Conservation (phyloP, 2,329 filamentous ascomycete species). For the Aspergillus sp. region DNA sequence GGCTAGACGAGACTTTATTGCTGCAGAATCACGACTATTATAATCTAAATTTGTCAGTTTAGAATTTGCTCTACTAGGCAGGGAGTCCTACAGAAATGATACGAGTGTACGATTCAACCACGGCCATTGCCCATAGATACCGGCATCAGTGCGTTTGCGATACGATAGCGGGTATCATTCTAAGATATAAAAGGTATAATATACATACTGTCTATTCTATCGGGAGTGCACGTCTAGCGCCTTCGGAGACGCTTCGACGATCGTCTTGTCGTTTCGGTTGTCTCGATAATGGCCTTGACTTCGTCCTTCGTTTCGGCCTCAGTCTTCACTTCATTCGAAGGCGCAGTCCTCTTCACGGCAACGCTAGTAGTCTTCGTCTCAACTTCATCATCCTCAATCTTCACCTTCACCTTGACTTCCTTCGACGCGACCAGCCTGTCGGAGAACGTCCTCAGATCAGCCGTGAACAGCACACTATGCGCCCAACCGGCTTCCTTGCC, state of each 20-base stretch:
- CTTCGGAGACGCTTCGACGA: constrained; percentile 31
- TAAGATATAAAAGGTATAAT: background rate
- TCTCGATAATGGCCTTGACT: constrained; percentile 18
- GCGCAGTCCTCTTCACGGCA: constrained; percentile 22
- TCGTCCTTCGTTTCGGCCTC: constrained; percentile 19
- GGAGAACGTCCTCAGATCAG: constrained; percentile 82
- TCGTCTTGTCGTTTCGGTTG: constrained; percentile 22
- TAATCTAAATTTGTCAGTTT: too few relatives aligned
- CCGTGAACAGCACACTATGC: constrained; percentile 93
- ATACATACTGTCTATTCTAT: background rate
- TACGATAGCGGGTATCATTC: too few relatives aligned
- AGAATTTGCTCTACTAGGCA: too few relatives aligned
- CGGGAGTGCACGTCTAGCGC: background rate
- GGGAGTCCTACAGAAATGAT: too few relatives aligned
- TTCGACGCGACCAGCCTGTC: constrained; percentile 53
- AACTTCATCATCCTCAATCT: constrained; percentile 27
- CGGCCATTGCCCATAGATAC: too few relatives aligned
- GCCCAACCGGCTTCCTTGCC: constrained; percentile 95
- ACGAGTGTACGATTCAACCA: too few relatives aligned
- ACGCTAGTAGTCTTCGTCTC: constrained; percentile 16
- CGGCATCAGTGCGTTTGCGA: too few relatives aligned
- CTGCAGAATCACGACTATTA: too few relatives aligned
- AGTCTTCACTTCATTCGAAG: constrained; percentile 21
- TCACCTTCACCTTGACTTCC: constrained; percentile 29
- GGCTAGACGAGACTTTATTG: constrained; percentile 44